These are phyloP conservation scores for Eucalyptus leucophloia DNA, from an alignment of 345 rosid species.

Conservation along the genomic window DNA sequence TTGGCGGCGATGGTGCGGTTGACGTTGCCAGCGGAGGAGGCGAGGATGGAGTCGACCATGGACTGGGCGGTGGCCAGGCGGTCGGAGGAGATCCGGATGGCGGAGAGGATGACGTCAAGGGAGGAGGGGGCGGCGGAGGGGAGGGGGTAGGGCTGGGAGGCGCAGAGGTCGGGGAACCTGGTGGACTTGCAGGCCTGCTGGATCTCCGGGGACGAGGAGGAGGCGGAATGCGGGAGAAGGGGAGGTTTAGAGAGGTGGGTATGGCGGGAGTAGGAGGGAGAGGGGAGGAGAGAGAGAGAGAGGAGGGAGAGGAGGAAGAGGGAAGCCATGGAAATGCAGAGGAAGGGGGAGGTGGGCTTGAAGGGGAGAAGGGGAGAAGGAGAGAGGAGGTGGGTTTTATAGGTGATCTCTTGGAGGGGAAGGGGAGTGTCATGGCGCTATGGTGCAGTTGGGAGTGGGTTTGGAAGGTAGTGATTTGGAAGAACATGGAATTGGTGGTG, in stretches of 20 bases:
- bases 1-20: conserved; percentile 17
- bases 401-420: neutral
- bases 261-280: conserved; percentile 10
- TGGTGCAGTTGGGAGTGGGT: neutral
- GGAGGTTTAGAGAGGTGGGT: neutral
- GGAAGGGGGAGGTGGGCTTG: neutral
- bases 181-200: conserved; percentile 25
- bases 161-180: conserved; percentile 16
- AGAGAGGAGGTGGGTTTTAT: neutral
- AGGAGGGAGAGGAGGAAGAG: conserved; percentile 11
- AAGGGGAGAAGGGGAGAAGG: neutral
- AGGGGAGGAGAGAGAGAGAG: neutral
- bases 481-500: neutral
- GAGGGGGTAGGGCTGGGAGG: neutral
- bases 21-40: conserved; percentile 1
- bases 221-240: neutral
- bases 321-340: conserved; percentile 12
- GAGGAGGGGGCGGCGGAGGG: neutral
- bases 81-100: conserved; percentile 13
- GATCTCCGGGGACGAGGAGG: neutral
- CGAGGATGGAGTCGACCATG: conserved; percentile 14
- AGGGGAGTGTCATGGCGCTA: neutral
- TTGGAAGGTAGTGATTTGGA: neutral
- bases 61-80: conserved; percentile 11
- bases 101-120: conserved; percentile 7